Percentiles rank a stretch among this genome's conserved stretches.
Evolutionary conservation across 2,329 filamentous ascomycete genomes (phyloP).

Genomic region (Colletotrichum orbiculare): DNA sequence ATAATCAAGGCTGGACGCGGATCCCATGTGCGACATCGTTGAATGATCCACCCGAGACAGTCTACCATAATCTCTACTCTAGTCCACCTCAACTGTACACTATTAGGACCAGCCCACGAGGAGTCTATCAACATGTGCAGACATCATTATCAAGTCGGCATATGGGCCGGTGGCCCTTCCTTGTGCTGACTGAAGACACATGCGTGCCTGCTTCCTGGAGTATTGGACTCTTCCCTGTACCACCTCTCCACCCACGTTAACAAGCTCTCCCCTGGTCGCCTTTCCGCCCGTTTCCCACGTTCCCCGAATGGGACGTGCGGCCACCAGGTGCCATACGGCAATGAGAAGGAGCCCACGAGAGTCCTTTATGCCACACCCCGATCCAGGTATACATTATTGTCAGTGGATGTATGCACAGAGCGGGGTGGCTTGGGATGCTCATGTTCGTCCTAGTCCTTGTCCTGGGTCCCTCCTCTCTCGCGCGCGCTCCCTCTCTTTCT

Average conservation of each 20-base stretch:
- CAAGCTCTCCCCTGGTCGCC: conserved; percentile 22
- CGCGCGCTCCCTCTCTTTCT: too few relatives aligned
- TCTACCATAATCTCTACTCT: conserved; percentile 26
- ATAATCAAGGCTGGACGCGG: conserved; percentile 31
- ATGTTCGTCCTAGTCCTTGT: background rate
- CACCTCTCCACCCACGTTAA: conserved; percentile 15
- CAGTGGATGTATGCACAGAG: conserved; percentile 9
- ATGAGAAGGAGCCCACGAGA: conserved; percentile 25
- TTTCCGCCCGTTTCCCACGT: conserved; percentile 25
- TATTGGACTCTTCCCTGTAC: conserved; percentile 9
- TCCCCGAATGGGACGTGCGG: conserved; percentile 23
- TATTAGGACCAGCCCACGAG: conserved; percentile 21
- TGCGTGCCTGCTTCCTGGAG: conserved; percentile 7
- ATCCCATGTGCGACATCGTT: conserved; percentile 37
- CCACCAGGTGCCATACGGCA: conserved; percentile 25
- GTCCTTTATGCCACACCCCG: conserved; percentile 18
- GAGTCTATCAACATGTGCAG: conserved; percentile 23
- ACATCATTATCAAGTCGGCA: conserved; percentile 11
- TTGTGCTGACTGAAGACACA: background rate
- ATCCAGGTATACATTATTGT: conserved; percentile 20
- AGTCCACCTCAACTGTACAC: conserved; percentile 11
- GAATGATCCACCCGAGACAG: conserved; percentile 27
- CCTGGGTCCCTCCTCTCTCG: background rate
- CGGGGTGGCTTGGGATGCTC: conserved; percentile 19
- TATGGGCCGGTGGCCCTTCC: conserved; percentile 14